These are phyloP conservation scores for Fusarium denticulatum DNA, from an alignment of 2,329 filamentous ascomycete species.

Conservation along the genomic window DNA sequence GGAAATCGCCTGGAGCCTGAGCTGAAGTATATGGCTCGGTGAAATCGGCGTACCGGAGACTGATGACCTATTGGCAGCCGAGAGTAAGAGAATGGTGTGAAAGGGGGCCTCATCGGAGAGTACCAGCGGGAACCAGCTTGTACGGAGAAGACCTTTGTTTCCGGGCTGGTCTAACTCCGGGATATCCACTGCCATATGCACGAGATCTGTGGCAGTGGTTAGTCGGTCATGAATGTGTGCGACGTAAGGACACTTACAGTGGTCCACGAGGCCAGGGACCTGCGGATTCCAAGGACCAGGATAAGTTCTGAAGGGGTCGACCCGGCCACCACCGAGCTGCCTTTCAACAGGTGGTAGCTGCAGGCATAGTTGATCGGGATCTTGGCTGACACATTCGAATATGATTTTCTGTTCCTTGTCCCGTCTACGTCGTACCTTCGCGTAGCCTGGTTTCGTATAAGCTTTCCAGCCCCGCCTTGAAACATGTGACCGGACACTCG, in stretches of 20 bases:
- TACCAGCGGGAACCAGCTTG: background rate
- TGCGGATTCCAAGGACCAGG: background rate
- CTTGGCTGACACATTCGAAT: background rate
- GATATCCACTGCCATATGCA: background rate
- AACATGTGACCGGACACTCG: background rate
- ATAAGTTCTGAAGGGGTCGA: background rate
- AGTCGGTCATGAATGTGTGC: accelerated
- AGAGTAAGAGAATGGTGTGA: background rate
- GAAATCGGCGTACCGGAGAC: accelerated
- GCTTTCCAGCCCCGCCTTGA: background rate
- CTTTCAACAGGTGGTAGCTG: background rate
- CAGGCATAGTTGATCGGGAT: accelerated
- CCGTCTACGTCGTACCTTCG: background rate
- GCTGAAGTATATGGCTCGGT: accelerated
- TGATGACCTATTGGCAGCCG: background rate
- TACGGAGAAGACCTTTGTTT: background rate
- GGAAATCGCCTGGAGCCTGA: background rate
- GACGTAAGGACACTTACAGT: background rate
- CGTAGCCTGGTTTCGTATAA: background rate
- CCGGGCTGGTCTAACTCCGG: background rate
- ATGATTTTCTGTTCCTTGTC: background rate
- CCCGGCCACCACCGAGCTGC: background rate
- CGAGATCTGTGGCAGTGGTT: background rate
- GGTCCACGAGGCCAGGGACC: background rate
- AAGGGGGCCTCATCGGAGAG: background rate